A percentile compares a stretch with the other conserved stretches of the same genome.
Conservation (phyloP, 768 basidiomycete species). For the Pulveroboletus sp. region DNA sequence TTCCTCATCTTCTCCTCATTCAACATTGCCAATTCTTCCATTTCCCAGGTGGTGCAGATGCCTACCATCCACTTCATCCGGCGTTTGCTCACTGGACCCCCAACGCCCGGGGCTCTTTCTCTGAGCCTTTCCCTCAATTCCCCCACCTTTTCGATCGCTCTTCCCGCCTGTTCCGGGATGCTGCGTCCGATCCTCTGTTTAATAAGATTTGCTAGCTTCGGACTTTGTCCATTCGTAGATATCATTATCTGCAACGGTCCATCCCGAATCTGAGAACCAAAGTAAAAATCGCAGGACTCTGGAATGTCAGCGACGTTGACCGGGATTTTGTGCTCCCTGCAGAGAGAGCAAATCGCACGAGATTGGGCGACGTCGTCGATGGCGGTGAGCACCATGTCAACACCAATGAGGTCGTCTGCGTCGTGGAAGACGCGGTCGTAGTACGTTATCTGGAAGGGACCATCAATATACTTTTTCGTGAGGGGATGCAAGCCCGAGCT, state of each 20-base stretch:
- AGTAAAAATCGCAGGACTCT: conserved; percentile 95
- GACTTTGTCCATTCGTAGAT: conserved; percentile 90
- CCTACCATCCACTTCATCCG: conserved; percentile 92
- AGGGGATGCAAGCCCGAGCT: conserved; percentile 56
- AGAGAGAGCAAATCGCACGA: conserved; percentile 64
- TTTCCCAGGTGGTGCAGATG: conserved; percentile 79
- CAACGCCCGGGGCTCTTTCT: conserved; percentile 76
- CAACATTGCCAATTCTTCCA: conserved; percentile 73
- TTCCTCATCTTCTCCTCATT: conserved; percentile 59
- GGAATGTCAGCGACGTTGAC: conserved; percentile 98
- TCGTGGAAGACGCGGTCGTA: conserved; percentile 64
- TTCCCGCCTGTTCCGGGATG: conserved; percentile 70
- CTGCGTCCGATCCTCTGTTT: conserved; percentile 58
- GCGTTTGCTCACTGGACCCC: conserved; percentile 66
- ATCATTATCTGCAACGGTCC: conserved; percentile 95
- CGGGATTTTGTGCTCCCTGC: conserved; percentile 66
- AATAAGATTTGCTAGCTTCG: conserved; percentile 84
- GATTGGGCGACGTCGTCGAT: conserved; percentile 77
- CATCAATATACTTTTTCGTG: conserved; percentile 48
- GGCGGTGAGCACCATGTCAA: conserved; percentile 90
- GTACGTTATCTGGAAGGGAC: conserved; percentile 52
- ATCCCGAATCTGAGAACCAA: conserved; percentile 86
- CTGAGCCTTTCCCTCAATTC: conserved; percentile 66
- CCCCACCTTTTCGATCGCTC: conserved; percentile 78
- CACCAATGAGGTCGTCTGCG: conserved; percentile 59